Evolutionary conservation across 2,329 filamentous ascomycete genomes (phyloP), one percentile per base, ranked within the genome.

Genomic region (Penicillium oxalicum): DNA sequence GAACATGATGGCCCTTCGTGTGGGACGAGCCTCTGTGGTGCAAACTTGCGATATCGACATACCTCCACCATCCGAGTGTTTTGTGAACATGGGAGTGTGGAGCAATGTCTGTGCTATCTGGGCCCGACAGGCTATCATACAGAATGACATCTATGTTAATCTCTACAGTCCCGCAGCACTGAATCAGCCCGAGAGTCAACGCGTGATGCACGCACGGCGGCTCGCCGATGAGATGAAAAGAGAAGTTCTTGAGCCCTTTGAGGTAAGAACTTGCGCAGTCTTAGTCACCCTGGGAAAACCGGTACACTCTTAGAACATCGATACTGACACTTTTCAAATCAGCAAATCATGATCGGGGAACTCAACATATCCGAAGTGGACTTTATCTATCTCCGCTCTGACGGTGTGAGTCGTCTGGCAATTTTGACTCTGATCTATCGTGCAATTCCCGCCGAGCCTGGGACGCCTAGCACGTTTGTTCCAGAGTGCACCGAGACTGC

Each of bases 11-110:
- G 76, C 79, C 0, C 68, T 86, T 36, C 73, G 81, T 2, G 69
- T 85, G 1, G 83, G 83, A 0, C 76, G 81, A 11, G 73, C 79
- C 0, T 74, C 80, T 0, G 70, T 74, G 5, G 77, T 86, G 32
- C 78, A 79, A 41, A 80, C 82, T 47, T 81, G 76, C 59, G 80
- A 83, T 44, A 79, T 83, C 45, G 76, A 76, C 1, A 71, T 81
- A 8, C 28, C 66, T 56, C 5, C 62, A 65, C 64, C 43, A 43
- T 13, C 57, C 41, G 40, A 50, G 12, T 5, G 53, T 52, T 43
- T 54, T 43, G 13, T 38, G 7, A 32, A 49, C 42, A 28, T 45
- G 13, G 39, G 64, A 9, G 55, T 65, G 4, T 78, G 77, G 65
- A 73, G 71, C 4, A 61, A 65, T 6, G 66, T 82, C 25, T 76